Evolutionary conservation across 23 red algal genomes (phyloP), one percentile per base, ranked within the genome.

Genomic region (Rhodosorus marinus): DNA sequence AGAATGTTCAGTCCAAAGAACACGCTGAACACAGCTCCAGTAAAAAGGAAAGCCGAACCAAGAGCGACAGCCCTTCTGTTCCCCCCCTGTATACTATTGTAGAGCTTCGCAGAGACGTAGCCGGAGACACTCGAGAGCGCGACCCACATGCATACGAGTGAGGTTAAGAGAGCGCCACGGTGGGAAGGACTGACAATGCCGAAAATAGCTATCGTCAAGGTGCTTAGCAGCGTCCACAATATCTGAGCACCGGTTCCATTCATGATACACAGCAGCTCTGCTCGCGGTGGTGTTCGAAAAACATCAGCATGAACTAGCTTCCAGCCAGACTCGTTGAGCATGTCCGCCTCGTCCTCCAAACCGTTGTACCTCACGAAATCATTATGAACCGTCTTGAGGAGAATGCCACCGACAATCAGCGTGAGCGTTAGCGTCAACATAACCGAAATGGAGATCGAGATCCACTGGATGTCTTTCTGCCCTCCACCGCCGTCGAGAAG

Each of bases 251-350:
- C 87, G 17, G 72, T 77, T 8, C 87, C 76, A 19, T 83, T 51
- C 22, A 94, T 52, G 34, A 94, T 66, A 15, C 73, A 69, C 32
- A 83, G 58, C 8, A 83, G 20, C n/a, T 65, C 73, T 47, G 59
- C 49, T 33, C 65, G 24, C 19, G 36, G 31, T 28, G 87, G 87
- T 15, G 87, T 61, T 2, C 87, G 60, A 53, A 94, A 94, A 35
- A 94, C 87, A 48, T 94, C 87, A 3, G 77, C 87, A 36, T 94
- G 87, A 51, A 94, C 56, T n/a, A 94, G 80, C 65, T 94, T 94
- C 87, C 87, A 94, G 30, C 87, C 87, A 1, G 51, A 71, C 62
- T 94, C 87, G 41, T 94, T 79, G 48, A 83, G 75, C 31, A 82
- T 59, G 34, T 82, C 87, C 26, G 73, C 83, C 11, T 92, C 83